Conservation (phyloP, 192 early-diverging fungal genomes). For the Powellomyces hirtus region DNA sequence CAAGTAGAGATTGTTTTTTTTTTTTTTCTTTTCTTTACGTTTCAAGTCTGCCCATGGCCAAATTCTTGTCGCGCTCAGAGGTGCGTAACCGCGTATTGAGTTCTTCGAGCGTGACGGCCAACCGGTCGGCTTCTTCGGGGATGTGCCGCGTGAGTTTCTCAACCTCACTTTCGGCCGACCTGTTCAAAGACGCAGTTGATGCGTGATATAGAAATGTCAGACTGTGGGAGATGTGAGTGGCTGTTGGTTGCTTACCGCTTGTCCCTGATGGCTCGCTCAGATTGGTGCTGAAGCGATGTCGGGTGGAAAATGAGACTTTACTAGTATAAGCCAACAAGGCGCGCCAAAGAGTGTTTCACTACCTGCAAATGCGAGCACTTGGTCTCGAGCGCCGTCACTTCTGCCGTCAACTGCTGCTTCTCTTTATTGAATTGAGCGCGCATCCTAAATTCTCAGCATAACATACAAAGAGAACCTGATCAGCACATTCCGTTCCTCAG, state of each 20-base stretch:
- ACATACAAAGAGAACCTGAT: not conserved
- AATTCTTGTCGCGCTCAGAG: conserved; percentile 38
- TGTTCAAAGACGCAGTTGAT: no score
- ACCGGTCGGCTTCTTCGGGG: conserved; percentile 46
- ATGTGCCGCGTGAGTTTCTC: conserved; percentile 45
- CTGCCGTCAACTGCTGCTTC: conserved; percentile 22
- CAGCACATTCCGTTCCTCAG: no score
- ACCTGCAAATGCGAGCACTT: conserved; percentile 29
- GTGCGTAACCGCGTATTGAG: conserved; percentile 30
- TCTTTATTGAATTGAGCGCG: conserved; percentile 34
- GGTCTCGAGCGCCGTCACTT: conserved; percentile 40
- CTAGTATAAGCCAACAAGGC: no score
- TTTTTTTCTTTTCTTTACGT: conserved; percentile 15
- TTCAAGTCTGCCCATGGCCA: conserved; percentile 33
- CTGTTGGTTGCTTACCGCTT: conserved; percentile 30
- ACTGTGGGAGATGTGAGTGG: not conserved
- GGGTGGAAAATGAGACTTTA: no score
- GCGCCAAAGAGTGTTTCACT: no score
- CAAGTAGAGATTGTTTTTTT: not conserved
- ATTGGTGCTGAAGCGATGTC: conserved; percentile 14
- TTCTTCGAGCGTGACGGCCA: conserved; percentile 44
- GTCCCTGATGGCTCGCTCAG: conserved; percentile 51
- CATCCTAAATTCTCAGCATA: conserved; percentile 19
- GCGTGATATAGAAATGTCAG: not conserved
- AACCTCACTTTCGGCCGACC: conserved; percentile 46